Evolutionary conservation across 768 basidiomycete genomes (phyloP).

Genomic region (Arthromyces matolae): DNA sequence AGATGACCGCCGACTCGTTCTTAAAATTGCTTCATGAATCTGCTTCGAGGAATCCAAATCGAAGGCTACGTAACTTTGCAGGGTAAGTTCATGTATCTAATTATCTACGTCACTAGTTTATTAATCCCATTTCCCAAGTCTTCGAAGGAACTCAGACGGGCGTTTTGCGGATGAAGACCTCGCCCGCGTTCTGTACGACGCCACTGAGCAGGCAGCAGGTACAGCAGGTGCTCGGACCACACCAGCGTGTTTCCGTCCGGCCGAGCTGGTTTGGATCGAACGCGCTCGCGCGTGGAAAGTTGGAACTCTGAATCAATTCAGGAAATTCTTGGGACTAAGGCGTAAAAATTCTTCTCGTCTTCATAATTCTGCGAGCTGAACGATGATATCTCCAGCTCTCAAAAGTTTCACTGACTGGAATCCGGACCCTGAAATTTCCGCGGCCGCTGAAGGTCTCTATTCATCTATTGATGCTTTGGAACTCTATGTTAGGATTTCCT

Average conservation of each 20-base stretch:
- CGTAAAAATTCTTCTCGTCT: constrained; percentile 5
- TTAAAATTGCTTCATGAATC: not conserved
- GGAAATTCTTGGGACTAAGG: constrained; percentile 18
- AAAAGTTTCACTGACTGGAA: constrained; percentile 31
- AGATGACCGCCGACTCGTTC: constrained; percentile 3
- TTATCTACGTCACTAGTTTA: not conserved
- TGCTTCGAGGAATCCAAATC: constrained; percentile 6
- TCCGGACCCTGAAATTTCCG: constrained; percentile 22
- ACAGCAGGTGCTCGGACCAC: constrained; percentile 2
- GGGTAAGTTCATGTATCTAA: constrained; percentile 5
- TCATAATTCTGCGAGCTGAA: not conserved
- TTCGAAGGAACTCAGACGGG: constrained; percentile 12
- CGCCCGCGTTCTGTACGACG: constrained; percentile 18
- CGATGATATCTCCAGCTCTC: constrained; percentile 15
- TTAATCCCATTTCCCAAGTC: constrained; percentile 5
- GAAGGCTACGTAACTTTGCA: constrained; percentile 12
- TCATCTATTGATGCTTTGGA: constrained; percentile 32
- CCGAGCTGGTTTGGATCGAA: constrained; percentile 10
- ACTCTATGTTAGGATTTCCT: constrained; percentile 26
- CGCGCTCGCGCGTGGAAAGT: constrained; percentile 14
- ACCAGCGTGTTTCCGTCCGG: constrained; percentile 1
- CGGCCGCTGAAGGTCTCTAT: constrained; percentile 26
- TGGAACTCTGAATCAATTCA: constrained; percentile 19
- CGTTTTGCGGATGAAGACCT: constrained; percentile 22
- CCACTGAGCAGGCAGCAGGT: constrained; percentile 16